These are phyloP conservation scores for Rossbeevera mucosa DNA, from an alignment of 768 basidiomycete species.

Conservation along the genomic window DNA sequence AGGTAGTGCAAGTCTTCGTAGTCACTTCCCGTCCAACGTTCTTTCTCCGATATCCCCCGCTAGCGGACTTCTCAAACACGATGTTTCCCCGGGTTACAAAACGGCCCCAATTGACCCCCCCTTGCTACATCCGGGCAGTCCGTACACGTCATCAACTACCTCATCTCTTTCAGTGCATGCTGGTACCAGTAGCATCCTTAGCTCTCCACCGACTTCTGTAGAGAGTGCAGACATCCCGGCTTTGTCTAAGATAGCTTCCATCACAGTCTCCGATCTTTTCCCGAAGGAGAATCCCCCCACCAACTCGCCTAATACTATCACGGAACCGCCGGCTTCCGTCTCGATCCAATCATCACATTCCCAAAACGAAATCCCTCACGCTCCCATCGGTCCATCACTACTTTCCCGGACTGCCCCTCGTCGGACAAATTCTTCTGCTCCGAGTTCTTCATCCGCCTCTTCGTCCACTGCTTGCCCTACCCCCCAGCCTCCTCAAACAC, in stretches of 20 bases:
- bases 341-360: conserved; percentile 25
- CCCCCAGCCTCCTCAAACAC: conserved; percentile 21
- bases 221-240: conserved; percentile 38
- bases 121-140: conserved; percentile 35
- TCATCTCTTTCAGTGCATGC: conserved; percentile 46
- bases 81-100: conserved; percentile 4
- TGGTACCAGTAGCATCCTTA: conserved; percentile 33
- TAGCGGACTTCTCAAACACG: conserved; percentile 24
- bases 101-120: conserved; percentile 4
- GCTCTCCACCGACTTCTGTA: conserved; percentile 55
- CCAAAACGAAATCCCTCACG: conserved; percentile 16
- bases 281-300: conserved; percentile 1
- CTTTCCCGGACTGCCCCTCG: conserved; percentile 62
- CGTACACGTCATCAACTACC: conserved; percentile 28
- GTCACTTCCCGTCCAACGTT: conserved; percentile 11
- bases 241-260: conserved; percentile 28
- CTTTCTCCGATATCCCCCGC: conserved; percentile 7
- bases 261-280: conserved; percentile 14
- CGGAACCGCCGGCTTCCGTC: conserved; percentile 16
- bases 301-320: not conserved
- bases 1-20: conserved; percentile 18
- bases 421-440: conserved; percentile 13
- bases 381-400: conserved; percentile 44
- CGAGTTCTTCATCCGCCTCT: conserved; percentile 19
- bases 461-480: conserved; percentile 20